Evolutionary conservation across 257 asterid species (phyloP).

Genomic region (Plantago major): DNA sequence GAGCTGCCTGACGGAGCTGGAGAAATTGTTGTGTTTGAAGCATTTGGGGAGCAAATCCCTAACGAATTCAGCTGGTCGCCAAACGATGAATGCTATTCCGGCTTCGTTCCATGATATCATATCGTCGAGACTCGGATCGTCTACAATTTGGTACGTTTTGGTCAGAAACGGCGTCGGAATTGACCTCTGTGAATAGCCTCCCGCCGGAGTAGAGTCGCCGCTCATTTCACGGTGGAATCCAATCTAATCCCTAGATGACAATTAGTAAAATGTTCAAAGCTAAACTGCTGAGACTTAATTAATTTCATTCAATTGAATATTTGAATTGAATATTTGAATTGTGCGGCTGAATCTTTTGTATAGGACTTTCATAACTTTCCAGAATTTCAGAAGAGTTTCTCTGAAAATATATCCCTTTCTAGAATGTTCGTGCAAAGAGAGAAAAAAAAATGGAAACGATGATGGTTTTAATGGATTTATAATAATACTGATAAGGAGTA

Average conservation of each 20-base stretch:
- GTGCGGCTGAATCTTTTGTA: too few species aligned
- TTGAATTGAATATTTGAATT: too few species aligned
- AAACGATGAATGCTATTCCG: constrained; percentile 74
- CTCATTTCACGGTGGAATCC: too few species aligned
- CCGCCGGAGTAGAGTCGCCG: constrained; percentile 11
- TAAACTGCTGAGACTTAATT: too few species aligned
- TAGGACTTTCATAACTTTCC: too few species aligned
- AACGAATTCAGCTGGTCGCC: constrained; percentile 89
- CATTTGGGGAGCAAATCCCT: constrained; percentile 77
- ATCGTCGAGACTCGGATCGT: constrained; percentile 59
- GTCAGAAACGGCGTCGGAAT: constrained; percentile 81
- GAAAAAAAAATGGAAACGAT: neutral
- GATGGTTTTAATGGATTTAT: constrained; percentile 1
- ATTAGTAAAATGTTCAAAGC: too few species aligned
- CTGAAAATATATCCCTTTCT: constrained; percentile 23
- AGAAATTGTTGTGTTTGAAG: constrained; percentile 88
- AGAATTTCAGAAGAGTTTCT: too few species aligned
- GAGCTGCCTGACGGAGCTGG: constrained; percentile 88
- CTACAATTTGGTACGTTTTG: constrained; percentile 75
- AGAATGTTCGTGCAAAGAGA: constrained; percentile 30
- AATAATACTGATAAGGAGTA: neutral
- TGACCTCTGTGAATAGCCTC: constrained; percentile 35
- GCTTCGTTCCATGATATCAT: constrained; percentile 90
- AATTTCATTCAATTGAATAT: too few species aligned
- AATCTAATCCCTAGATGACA: too few species aligned